phyloP scores from a whole-genome alignment of 805 yeast genomes.

The Barnettozyma botsteinii region DNA sequence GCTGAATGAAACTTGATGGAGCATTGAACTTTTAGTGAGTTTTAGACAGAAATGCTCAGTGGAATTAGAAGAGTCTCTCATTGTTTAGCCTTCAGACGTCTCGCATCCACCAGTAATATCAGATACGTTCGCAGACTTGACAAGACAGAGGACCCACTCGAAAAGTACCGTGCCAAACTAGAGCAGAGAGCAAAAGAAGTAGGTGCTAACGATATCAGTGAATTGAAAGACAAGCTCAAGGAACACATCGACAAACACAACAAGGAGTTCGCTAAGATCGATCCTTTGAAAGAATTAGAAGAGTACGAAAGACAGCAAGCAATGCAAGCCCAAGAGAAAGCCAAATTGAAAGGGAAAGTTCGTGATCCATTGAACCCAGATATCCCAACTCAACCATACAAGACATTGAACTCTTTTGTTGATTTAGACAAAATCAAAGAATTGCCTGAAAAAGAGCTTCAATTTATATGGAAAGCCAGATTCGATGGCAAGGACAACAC shows the following conservation, averaged over 20 bases:
- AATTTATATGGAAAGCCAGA: constrained; percentile 83
- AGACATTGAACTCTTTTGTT: constrained; percentile 64
- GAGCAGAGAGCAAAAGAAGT: constrained; percentile 32
- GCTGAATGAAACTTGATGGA: too few species aligned
- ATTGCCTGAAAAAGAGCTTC: constrained; percentile 59
- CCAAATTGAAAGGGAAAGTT: constrained; percentile 22
- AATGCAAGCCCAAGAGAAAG: constrained; percentile 22
- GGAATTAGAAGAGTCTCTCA: not conserved
- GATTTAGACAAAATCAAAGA: constrained; percentile 59
- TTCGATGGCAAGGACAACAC: constrained; percentile 56
- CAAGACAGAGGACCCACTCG: constrained; percentile 15
- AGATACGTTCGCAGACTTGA: constrained; percentile 1
- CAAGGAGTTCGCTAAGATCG: constrained; percentile 52
- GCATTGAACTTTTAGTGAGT: too few species aligned
- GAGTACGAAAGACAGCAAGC: constrained; percentile 39
- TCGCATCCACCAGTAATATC: constrained; percentile 7
- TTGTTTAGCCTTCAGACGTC: not conserved
- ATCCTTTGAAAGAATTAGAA: constrained; percentile 66
- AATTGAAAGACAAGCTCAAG: constrained; percentile 56
- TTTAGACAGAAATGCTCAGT: too few species aligned
- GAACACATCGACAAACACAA: constrained; percentile 53
- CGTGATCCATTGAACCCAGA: constrained; percentile 35
- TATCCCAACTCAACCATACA: constrained; percentile 48
- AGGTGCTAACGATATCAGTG: constrained; percentile 47
- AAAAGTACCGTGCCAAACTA: constrained; percentile 32